phyloP scores from a whole-genome alignment of 2,329 filamentous ascomycete species.

The Penicillium vulpinum region DNA sequence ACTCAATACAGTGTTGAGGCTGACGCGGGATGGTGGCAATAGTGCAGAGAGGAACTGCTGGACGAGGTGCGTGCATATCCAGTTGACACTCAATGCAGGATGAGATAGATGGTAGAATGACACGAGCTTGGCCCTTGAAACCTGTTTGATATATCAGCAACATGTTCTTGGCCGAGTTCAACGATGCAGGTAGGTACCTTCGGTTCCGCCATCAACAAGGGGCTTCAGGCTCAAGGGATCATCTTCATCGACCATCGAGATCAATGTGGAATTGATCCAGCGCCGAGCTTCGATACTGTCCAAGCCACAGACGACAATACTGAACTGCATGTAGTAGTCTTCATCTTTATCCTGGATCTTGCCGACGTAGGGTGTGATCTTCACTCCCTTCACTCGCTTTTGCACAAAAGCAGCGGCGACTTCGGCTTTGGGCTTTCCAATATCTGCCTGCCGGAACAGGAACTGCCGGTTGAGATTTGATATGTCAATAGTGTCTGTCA shows the following conservation, averaged over 20 bases:
- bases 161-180: background rate
- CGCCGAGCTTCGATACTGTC: conserved; percentile 97
- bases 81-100: conserved; percentile 98
- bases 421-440: conserved; percentile 90
- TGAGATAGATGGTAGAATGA: conserved; percentile 87
- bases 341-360: conserved; percentile 97
- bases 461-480: conserved; percentile 98
- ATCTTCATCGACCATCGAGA: conserved; percentile 83
- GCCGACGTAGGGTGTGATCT: conserved; percentile 89
- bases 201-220: conserved; percentile 92
- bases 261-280: conserved; percentile 95
- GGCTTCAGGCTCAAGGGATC: conserved; percentile 87
- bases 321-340: conserved; percentile 96
- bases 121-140: conserved; percentile 94
- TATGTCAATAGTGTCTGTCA: conserved; percentile 89
- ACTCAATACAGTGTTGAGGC: conserved; percentile 97
- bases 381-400: conserved; percentile 82
- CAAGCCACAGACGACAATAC: conserved; percentile 86
- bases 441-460: conserved; percentile 86
- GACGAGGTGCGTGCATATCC: conserved; percentile 96
- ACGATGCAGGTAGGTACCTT: conserved; percentile 55
- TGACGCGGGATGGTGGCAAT: conserved; percentile 95
- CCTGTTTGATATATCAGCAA: conserved; percentile 49
- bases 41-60: conserved; percentile 94
- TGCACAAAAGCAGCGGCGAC: conserved; percentile 91